Base-by-base conservation (phyloP, 1,284 basidiomycete genomes). In the Amylostereum areolatum region DNA sequence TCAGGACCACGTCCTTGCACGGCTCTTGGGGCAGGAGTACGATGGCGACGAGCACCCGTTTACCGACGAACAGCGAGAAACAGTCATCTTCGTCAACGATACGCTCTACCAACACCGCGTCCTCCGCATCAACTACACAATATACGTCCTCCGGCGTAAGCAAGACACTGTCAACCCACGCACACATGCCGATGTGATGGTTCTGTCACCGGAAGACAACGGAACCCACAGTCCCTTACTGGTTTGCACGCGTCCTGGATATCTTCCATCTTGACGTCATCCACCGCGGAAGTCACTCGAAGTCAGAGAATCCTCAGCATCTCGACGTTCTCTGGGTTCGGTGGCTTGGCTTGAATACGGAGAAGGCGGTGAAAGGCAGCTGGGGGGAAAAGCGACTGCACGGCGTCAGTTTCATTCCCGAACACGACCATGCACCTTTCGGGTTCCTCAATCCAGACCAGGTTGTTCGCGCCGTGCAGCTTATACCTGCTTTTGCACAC, bases 91-190 rank as follows among this genome's bases (percentile, higher is more conserved):
- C 18, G 7, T 7, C 10, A 30, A 54, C 1, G 55, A 66, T 36
- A 52, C 53, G 2, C 52, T 68, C 4, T 65, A 62, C 43, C 5
- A 24, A 1, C 65, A 67, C 46, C 43, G 48, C 4, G 55, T 56
- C 2, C 7, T 63, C 0, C 54, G 50, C 0, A 36, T 68, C 46
- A 63, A 67, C 50, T 66, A 64, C 45, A 67, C 64, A 1, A 59
- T 62, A 1, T 69, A 69, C 40, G 61, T 68, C 49, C 10, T 41
- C 18, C 9, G 39, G 18, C 39, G 60, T 7, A 56, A 52, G 9
- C 59, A 63, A 25, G 68, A 70, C 46, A 54, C 52, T 5, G 48
- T 69, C 50, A 65, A 66, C 24, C 45, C 56, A 55, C 10, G 51
- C 7, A 55, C 55, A 5, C 59, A 63, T 42, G 44, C 47, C 12